Percentiles rank a stretch among this genome's conserved stretches.
Evolutionary conservation across 73 alveolate genomes (phyloP).

Genomic region (Blepharisma stoltei): DNA sequence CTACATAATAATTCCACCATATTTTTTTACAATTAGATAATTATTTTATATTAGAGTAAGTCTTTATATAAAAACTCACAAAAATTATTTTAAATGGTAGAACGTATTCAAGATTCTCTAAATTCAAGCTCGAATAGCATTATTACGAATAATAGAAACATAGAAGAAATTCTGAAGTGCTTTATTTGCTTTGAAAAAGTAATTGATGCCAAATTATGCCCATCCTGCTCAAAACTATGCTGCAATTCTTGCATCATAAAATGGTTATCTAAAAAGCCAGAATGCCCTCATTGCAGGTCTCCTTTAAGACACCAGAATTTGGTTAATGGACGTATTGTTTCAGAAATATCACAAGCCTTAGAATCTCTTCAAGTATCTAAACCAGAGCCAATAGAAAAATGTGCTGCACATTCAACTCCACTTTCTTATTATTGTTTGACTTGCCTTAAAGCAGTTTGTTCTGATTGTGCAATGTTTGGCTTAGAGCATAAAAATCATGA

Average conservation of each 20-base stretch:
- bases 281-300: conserved; percentile 90
- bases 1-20: too few relatives aligned
- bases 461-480: conserved; percentile 95
- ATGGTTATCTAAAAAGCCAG: conserved; percentile 73
- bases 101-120: too few relatives aligned
- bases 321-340: conserved; percentile 77
- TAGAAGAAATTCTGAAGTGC: conserved; percentile 82
- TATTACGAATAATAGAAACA: not conserved
- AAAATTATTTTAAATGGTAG: too few relatives aligned
- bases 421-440: conserved; percentile 83
- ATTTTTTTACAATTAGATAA: too few relatives aligned
- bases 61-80: too few relatives aligned
- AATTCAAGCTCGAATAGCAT: too few relatives aligned
- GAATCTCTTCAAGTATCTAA: conserved; percentile 37
- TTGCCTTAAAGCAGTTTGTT: conserved; percentile 88
- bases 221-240: conserved; percentile 89
- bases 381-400: conserved; percentile 52
- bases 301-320: conserved; percentile 65
- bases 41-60: too few relatives aligned
- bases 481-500: conserved; percentile 83
- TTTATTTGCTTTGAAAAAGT: conserved; percentile 80
- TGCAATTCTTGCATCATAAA: conserved; percentile 86
- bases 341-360: conserved; percentile 49
- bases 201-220: conserved; percentile 86
- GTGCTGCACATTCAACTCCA: conserved; percentile 75